Percentiles rank a stretch among this genome's conserved stretches.
phyloP scores from a whole-genome alignment of 352 stramenopile species.

The Phytophthora kernoviae region DNA sequence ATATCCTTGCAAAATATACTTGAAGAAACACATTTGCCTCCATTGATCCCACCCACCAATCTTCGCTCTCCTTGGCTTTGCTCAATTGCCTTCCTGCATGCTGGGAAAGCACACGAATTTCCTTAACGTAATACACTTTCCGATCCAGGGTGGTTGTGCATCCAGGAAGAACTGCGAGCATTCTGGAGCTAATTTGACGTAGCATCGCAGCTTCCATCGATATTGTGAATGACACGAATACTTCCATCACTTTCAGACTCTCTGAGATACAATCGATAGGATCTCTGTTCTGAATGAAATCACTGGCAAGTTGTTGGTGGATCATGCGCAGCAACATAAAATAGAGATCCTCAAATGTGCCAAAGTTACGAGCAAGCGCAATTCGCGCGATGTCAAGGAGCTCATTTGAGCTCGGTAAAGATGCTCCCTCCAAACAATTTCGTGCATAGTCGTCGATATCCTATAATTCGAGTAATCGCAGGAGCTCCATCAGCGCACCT shows the following conservation, averaged over 20 bases:
- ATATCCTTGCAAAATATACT: conserved; percentile 15
- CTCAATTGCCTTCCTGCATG: neutral
- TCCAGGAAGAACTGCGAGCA: conserved; percentile 24
- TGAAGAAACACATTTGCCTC: conserved; percentile 16
- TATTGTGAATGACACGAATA: conserved; percentile 30
- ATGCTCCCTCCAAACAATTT: conserved; percentile 3
- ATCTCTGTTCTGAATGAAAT: conserved; percentile 5
- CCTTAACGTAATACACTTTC: conserved; percentile 20
- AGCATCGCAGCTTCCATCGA: conserved; percentile 20
- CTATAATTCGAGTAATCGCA: conserved; percentile 10
- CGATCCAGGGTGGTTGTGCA: conserved; percentile 7
- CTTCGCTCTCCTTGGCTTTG: neutral
- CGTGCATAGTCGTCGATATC: conserved; percentile 8
- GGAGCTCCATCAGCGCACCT: neutral
- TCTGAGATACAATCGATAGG: conserved; percentile 27
- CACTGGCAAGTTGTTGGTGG: conserved; percentile 31
- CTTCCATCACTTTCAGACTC: conserved; percentile 30
- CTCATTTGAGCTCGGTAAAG: neutral
- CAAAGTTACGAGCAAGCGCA: conserved; percentile 12
- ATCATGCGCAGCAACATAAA: conserved; percentile 44
- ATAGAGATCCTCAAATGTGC: conserved; percentile 20
- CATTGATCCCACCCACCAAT: neutral
- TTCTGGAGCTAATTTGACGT: conserved; percentile 18
- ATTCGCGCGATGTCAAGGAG: conserved; percentile 12
- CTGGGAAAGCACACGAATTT: conserved; percentile 12